Conservation (phyloP, 441 rosid genomes). For the Croton laevigatus region DNA sequence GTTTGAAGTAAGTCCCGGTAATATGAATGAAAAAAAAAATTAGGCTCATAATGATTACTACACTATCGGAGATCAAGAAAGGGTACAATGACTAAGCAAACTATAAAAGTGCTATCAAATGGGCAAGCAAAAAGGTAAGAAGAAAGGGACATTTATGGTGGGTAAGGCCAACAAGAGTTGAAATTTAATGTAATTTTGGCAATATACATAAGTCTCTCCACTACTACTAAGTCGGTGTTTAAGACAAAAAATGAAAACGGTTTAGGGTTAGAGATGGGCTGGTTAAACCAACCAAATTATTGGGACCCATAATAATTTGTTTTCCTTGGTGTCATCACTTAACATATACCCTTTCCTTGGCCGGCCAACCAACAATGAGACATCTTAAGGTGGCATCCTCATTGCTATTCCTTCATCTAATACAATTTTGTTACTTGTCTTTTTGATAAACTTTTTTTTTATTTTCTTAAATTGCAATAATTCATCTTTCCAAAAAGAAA, state of each 20-base stretch:
- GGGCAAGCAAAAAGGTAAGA: conserved; percentile 2
- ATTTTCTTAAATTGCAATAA: too few species aligned
- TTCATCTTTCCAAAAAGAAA: too few species aligned
- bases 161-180: background rate
- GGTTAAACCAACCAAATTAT: conserved; percentile 24
- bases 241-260: background rate
- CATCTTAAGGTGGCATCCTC: conserved; percentile 22
- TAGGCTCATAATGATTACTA: too few species aligned
- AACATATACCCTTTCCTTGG: conserved; percentile 26
- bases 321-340: conserved; percentile 28
- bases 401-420: too few species aligned
- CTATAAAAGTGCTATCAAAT: background rate
- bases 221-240: background rate
- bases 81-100: too few species aligned
- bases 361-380: conserved; percentile 64
- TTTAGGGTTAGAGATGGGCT: background rate
- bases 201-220: too few species aligned
- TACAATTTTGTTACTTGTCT: too few species aligned
- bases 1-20: too few species aligned
- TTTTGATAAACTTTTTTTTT: too few species aligned
- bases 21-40: too few species aligned
- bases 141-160: conserved; percentile 9
- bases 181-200: background rate
- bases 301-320: background rate
- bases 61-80: too few species aligned